These are phyloP conservation scores for Phytopythium aichiense DNA, from an alignment of 352 stramenopile species.

Conservation along the genomic window DNA sequence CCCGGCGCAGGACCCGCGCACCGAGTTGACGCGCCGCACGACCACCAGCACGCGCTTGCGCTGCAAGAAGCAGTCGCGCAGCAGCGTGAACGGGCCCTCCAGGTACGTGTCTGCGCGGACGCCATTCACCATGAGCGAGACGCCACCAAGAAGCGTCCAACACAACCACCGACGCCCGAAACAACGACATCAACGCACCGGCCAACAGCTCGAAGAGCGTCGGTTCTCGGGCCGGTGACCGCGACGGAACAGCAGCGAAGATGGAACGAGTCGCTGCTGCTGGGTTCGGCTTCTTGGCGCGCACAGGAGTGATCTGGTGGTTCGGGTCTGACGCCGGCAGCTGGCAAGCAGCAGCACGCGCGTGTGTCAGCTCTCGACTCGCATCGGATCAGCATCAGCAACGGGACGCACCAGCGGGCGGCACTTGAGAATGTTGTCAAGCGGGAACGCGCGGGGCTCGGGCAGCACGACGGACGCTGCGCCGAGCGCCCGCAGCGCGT, in stretches of 20 bases:
- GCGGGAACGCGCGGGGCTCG: conserved; percentile 25
- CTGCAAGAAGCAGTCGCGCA: conserved; percentile 80
- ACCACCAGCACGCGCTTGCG: conserved; percentile 79
- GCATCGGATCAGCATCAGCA: background rate
- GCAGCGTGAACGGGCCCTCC: conserved; percentile 81
- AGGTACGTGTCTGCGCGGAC: conserved; percentile 51
- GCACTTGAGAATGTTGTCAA: conserved; percentile 91
- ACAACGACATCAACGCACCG: conserved; percentile 17
- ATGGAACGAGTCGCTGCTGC: conserved; percentile 9
- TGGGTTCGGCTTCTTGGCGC: conserved; percentile 23
- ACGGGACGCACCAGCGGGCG: conserved; percentile 44
- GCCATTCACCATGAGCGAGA: background rate
- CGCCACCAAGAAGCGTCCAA: too few species aligned
- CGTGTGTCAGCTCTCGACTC: background rate
- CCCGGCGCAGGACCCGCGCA: conserved; percentile 88
- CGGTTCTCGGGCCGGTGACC: conserved; percentile 9
- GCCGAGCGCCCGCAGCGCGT: conserved; percentile 48
- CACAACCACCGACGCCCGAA: conserved; percentile 1
- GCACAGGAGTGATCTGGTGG: conserved; percentile 31
- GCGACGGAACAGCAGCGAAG: conserved; percentile 4
- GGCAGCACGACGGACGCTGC: conserved; percentile 19
- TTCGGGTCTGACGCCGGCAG: conserved; percentile 63
- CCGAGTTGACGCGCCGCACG: conserved; percentile 87
- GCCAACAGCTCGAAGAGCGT: conserved; percentile 55
- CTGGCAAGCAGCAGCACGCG: conserved; percentile 16